Evolutionary conservation across 75 land plant genomes (phyloP).

Genomic region (Larix kaempferi): DNA sequence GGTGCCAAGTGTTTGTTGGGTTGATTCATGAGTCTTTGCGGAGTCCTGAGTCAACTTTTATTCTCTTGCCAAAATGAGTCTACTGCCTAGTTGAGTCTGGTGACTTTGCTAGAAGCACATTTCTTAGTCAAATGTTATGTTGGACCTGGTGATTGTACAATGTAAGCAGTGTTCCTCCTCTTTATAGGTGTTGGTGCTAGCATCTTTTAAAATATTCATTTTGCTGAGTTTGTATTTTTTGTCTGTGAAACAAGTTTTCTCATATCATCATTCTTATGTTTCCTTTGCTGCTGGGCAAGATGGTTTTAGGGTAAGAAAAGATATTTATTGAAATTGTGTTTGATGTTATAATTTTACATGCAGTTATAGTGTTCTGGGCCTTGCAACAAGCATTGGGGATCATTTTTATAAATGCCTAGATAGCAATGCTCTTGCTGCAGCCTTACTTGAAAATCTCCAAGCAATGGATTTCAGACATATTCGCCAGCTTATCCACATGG

Average conservation of each 20-base stretch:
- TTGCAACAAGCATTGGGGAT: conserved; percentile 75
- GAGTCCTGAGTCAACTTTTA: no score
- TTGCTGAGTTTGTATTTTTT: background rate
- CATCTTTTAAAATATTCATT: background rate
- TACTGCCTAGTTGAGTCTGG: no score
- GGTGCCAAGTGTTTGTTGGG: no score
- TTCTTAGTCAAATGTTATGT: no score
- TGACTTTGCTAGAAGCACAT: no score
- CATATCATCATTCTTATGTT: background rate
- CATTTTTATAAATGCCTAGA: conserved; percentile 59
- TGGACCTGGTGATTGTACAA: no score
- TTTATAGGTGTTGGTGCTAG: no score
- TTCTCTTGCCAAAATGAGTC: no score
- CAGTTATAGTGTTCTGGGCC: conserved; percentile 91
- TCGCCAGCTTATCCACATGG: conserved; percentile 75
- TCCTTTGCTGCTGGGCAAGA: background rate
- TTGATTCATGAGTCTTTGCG: no score
- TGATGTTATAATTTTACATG: background rate
- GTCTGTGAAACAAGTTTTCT: background rate
- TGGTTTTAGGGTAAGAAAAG: background rate
- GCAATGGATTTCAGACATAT: conserved; percentile 93
- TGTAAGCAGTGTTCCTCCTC: no score
- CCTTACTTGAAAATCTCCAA: conserved; percentile 75
- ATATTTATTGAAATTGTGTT: background rate
- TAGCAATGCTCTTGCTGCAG: conserved; percentile 36